A percentile compares a stretch with the other conserved stretches of the same genome.
Conservation (phyloP, 2,329 filamentous ascomycete species). For the Botrytis elliptica region DNA sequence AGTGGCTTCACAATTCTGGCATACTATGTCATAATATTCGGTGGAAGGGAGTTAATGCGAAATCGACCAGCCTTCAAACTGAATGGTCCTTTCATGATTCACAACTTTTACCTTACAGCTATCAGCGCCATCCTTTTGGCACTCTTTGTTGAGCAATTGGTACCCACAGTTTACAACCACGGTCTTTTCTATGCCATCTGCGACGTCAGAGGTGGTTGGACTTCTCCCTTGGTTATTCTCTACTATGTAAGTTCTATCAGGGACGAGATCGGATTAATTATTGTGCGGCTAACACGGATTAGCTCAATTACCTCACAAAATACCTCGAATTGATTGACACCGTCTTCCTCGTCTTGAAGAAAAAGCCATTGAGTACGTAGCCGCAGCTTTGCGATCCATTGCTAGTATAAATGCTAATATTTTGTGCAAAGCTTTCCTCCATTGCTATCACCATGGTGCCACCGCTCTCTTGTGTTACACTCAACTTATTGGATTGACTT, state of each 20-base stretch:
- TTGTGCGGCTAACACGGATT: conserved; percentile 42
- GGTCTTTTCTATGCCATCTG: conserved; percentile 92
- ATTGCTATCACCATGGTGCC: conserved; percentile 98
- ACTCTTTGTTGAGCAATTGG: conserved; percentile 87
- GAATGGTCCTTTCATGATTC: conserved; percentile 85
- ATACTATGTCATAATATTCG: conserved; percentile 94
- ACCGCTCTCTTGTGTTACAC: conserved; percentile 98
- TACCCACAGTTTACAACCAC: conserved; percentile 75
- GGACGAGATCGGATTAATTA: neutral
- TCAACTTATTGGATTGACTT: conserved; percentile 86
- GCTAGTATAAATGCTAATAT: conserved; percentile 38
- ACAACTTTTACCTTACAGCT: conserved; percentile 91
- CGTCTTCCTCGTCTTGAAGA: conserved; percentile 96
- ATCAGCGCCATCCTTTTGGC: conserved; percentile 79
- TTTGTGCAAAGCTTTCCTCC: conserved; percentile 72
- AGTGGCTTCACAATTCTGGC: conserved; percentile 76
- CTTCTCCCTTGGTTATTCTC: conserved; percentile 84
- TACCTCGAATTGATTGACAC: conserved; percentile 95
- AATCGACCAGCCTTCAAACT: conserved; percentile 81
- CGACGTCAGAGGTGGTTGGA: conserved; percentile 80
- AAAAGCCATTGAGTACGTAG: conserved; percentile 85
- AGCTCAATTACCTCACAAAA: conserved; percentile 98
- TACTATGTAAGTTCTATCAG: conserved; percentile 78
- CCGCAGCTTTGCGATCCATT: neutral
- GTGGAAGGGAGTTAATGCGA: conserved; percentile 89